phyloP scores from a whole-genome alignment of 768 basidiomycete species.

The Boletus eberwhitei region DNA sequence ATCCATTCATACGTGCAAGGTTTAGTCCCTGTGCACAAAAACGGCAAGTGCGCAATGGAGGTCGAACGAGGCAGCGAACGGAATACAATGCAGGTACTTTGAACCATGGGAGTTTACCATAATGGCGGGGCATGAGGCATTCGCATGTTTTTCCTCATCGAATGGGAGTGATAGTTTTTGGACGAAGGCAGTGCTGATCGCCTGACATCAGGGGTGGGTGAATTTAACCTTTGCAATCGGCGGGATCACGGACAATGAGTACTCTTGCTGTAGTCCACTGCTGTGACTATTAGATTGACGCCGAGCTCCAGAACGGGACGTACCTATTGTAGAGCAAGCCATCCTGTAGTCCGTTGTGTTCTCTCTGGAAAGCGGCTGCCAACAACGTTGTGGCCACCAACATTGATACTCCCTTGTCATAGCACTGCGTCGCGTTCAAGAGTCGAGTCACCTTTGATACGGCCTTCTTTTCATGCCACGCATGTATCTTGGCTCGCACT shows the following conservation, averaged over 20 bases:
- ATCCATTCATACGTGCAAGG: neutral
- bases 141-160: conserved; percentile 21
- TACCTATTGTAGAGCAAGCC: conserved; percentile 3
- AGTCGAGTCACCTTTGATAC: neutral
- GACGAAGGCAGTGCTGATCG: conserved; percentile 15
- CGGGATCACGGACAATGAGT: conserved; percentile 15
- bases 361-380: neutral
- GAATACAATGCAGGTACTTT: conserved; percentile 1
- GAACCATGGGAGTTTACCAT: conserved; percentile 12
- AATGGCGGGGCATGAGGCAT: conserved; percentile 25
- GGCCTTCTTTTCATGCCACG: conserved; percentile 5
- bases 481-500: neutral
- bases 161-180: neutral
- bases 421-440: neutral
- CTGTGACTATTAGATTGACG: neutral
- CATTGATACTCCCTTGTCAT: neutral
- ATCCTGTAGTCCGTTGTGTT: conserved; percentile 17
- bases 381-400: neutral
- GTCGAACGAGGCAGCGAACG: neutral
- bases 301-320: neutral
- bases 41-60: conserved; percentile 19
- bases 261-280: conserved; percentile 1
- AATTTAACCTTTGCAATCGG: conserved; percentile 24
- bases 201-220: conserved; percentile 17
- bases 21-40: conserved; percentile 8